These are phyloP conservation scores for Borealophlyctis nickersoniae DNA, from an alignment of 192 early-diverging fungal species.

Conservation along the genomic window DNA sequence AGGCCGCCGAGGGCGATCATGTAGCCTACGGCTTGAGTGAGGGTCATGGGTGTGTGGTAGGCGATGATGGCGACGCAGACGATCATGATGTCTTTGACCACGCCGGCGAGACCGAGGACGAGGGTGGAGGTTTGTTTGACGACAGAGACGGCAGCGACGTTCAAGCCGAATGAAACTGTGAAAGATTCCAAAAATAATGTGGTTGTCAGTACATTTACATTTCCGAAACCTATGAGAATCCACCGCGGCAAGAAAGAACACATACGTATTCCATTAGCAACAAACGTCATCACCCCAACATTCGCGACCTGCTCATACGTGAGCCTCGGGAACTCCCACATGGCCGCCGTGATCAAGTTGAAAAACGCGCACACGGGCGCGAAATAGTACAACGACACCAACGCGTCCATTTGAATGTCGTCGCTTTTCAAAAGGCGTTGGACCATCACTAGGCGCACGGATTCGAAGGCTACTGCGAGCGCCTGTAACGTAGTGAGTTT, in stretches of 20 bases:
- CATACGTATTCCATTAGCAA: slow-evolving; percentile 33
- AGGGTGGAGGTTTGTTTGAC: slow-evolving; percentile 40
- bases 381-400: slow-evolving; percentile 38
- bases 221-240: no score
- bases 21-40: slow-evolving; percentile 37
- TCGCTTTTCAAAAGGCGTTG: slow-evolving; percentile 32
- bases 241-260: slow-evolving; percentile 14
- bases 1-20: slow-evolving; percentile 27
- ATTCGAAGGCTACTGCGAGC: slow-evolving; percentile 28
- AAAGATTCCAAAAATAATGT: neutral
- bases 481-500: no score
- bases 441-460: slow-evolving; percentile 33
- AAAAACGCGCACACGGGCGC: slow-evolving; percentile 28
- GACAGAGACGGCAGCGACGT: slow-evolving; percentile 33
- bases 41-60: slow-evolving; percentile 20
- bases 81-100: slow-evolving; percentile 39
- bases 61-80: slow-evolving; percentile 29
- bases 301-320: neutral
- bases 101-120: slow-evolving; percentile 35
- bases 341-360: slow-evolving; percentile 6
- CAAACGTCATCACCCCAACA: slow-evolving; percentile 20
- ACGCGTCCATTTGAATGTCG: slow-evolving; percentile 37
- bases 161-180: slow-evolving; percentile 28
- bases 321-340: slow-evolving; percentile 9
- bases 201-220: neutral